Base-by-base conservation (phyloP, 2,329 filamentous ascomycete species). In the Colletotrichum sp. region DNA sequence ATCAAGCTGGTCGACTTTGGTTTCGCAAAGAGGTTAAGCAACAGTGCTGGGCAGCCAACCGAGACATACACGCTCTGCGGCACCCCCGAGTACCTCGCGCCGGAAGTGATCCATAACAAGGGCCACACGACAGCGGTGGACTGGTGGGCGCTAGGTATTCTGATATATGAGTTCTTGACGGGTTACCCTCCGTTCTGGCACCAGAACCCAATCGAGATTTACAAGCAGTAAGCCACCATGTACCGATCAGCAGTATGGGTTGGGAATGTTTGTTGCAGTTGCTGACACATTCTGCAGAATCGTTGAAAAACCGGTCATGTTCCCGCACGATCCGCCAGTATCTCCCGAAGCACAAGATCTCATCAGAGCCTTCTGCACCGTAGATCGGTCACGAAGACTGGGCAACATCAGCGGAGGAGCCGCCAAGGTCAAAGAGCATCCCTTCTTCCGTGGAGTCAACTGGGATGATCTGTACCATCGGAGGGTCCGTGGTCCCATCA, bases 161-260 rank as follows among this genome's bases (percentile, higher is more conserved):
- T 97, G 72, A 93, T 96, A 75, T 96, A 95, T 84, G 95, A 97
- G 82, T 96, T 96, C 82, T 86, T 96, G 65, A 95, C 95, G 12
- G 95, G 95, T 32, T 96, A 96, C 81, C 95, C 95, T 16, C 95
- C 95, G 1, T 97, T 96, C 82, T 97, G 95, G 94, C 93, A 96
- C 81, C 93, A 95, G 78, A 96, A 96, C 79, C 95, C 95, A 2
- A 95, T 96, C 79, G 95, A 96, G 83, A 96, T 96, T 75, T 96
- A 96, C 85, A 95, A 95, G 83, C 92, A 94, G 92, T 93, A 80
- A 79, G 90, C 6, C 44, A 49, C n/a, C 85, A 60, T 6, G 55
- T 12, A 34, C 18, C 32, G 21, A 52, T 18, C 34, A 39, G 6
- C 30, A 15, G 9, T 8, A 4, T 13, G 9, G 39, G 6, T 30